Evolutionary conservation across 169 alveolate genomes (phyloP).

Genomic region (Neospora caninum): DNA sequence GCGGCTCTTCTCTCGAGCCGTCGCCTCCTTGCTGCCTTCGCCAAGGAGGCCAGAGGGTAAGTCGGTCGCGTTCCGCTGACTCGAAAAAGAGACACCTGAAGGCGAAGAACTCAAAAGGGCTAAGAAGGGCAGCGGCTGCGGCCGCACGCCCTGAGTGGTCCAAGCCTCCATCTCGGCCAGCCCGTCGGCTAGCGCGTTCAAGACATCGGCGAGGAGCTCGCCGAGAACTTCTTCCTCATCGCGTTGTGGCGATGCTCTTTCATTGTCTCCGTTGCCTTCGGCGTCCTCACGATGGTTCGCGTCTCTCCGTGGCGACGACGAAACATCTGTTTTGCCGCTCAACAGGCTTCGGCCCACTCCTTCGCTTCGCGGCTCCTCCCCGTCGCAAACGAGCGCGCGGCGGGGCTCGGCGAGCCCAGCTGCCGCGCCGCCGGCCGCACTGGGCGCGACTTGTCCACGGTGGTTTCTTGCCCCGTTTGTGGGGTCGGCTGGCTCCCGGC

Average conservation of each 20-base stretch:
- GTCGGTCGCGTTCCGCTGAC: background rate
- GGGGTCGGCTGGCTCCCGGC: too few relatives aligned
- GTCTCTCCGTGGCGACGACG: background rate
- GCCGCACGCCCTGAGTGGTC: background rate
- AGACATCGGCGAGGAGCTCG: background rate
- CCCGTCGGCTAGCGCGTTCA: background rate
- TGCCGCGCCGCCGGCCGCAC: too few relatives aligned
- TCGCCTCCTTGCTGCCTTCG: background rate
- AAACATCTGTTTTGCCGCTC: background rate
- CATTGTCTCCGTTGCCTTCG: too few relatives aligned
- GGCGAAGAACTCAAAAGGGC: background rate
- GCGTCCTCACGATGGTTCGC: background rate
- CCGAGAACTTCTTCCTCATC: background rate
- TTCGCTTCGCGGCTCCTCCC: background rate
- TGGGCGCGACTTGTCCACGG: too few relatives aligned
- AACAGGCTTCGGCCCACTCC: background rate
- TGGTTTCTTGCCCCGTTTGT: too few relatives aligned
- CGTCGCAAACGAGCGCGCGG: too few relatives aligned
- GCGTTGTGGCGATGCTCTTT: too few relatives aligned
- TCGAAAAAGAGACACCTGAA: background rate
- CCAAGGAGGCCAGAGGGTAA: background rate
- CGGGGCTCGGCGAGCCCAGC: background rate
- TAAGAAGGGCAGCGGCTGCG: slow-evolving; percentile 14
- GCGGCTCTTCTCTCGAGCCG: background rate
- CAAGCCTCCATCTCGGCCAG: background rate